Percentiles rank a stretch among this genome's conserved stretches.
These are phyloP conservation scores for Sordaria brevicollis DNA, from an alignment of 495 filamentous ascomycete genomes.

Conservation along the genomic window DNA sequence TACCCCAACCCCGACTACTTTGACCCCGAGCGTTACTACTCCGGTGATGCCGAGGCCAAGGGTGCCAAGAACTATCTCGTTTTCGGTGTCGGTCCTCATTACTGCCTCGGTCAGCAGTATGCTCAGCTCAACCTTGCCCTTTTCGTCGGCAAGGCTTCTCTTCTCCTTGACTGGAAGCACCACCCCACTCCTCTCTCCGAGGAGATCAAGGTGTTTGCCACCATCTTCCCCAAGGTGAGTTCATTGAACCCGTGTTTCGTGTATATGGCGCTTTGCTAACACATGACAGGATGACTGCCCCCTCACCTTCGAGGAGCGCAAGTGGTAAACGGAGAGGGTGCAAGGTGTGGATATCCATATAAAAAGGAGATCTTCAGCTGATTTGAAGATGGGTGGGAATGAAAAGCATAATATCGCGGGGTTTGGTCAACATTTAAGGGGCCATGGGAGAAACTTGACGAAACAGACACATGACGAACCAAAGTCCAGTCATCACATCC, in stretches of 20 bases:
- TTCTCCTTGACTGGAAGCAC: conserved; percentile 87
- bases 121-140: conserved; percentile 82
- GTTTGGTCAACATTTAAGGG: not conserved
- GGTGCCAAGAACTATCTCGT: conserved; percentile 95
- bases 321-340: conserved; percentile 20
- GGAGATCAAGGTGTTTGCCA: conserved; percentile 97
- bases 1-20: conserved; percentile 85
- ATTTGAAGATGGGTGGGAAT: not conserved
- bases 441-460: not conserved
- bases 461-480: not conserved
- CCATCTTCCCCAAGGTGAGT: conserved; percentile 89
- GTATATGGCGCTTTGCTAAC: not conserved
- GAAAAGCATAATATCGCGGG: not conserved
- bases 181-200: conserved; percentile 69
- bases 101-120: conserved; percentile 92
- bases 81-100: conserved; percentile 93
- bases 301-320: conserved; percentile 47
- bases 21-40: conserved; percentile 87
- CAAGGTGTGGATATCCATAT: not conserved
- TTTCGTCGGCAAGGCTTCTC: conserved; percentile 89
- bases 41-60: conserved; percentile 74
- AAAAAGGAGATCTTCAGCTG: not conserved
- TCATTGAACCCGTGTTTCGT: not conserved
- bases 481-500: not conserved
- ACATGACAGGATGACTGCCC: conserved; percentile 50